Base-by-base conservation (phyloP, 2,329 filamentous ascomycete species). In the Diaporthe sp. region DNA sequence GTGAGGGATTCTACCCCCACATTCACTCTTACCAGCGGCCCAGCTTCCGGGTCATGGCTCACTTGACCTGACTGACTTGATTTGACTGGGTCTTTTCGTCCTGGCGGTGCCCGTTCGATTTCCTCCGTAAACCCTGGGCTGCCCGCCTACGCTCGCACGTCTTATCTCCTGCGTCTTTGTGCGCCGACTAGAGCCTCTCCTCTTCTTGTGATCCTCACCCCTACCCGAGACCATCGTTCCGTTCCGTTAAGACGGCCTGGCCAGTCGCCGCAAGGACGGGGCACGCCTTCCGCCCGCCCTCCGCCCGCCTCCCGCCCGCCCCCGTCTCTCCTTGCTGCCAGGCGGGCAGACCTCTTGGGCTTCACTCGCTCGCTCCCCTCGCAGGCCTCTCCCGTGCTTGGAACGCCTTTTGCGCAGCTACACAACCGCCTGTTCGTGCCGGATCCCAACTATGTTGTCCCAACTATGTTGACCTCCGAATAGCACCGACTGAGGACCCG, bases 401-500 rank as follows among this genome's bases (percentile, higher is more conserved):
- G 45, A 68, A 19, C 17, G 28, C 45, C 57, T 40, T 30, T 33
- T 22, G 70, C 66, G 54, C 67, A 35, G 70, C 64, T 69, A 66
- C 40, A 67, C 38, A 50, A 15, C 67, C 73, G 58, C 33, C 58
- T 38, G 70, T 40, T 40, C 69, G 40, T 54, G 50, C 58, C 60
- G 73, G 69, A 47, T 52, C 64, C 64, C 64, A 67, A 67, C 64
- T 67, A 67, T 67, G 64, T 67, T 67, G 50, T 47, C 35, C 70
- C 73, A 74, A 73, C 72, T 61, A 76, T 76, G 74, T 73, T 73
- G 72, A 71, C 67, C 52, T 74, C 58, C 42, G 57, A 54, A 58
- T 74, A 74, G 72, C 50, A 55, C 71, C 52, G 71, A 74, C 55
- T 60, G 74, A 54, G 69, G 69, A 72, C 38, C 50, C 58, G 69